Base-by-base conservation (phyloP, 169 alveolate genomes). In the Eimeria falciformis region DNA sequence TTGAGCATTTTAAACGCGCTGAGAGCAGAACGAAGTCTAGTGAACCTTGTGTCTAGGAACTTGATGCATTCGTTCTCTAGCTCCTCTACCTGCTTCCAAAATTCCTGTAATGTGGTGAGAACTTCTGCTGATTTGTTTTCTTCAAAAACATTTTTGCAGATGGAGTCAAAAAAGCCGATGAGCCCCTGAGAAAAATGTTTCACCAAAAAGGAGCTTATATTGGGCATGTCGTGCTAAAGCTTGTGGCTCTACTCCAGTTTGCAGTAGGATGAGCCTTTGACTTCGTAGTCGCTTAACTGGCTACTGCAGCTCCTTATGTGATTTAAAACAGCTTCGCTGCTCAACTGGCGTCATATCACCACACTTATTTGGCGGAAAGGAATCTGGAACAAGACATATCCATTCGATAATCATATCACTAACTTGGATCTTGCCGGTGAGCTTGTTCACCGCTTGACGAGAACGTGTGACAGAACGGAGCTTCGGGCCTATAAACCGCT, bases 1-100 rank as follows among this genome's bases (percentile, higher is more conserved):
- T 97, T 96, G 25, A 97, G 96, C 94, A 98, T 94, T 92, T 97
- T 98, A 95, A 97, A 98, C 27, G 99, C 99, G 43, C 99, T 98
- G 92, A 97, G 99, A 3, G 99, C 98, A 29, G 98, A 95, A 78
- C 97, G 97, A 27, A 98, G 96, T 75, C 96, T 91, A 50, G 96
- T 94, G 90, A 92, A 92, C n/a, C 75, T 58, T 1, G 94, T 91
- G 55, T 84, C 91, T 77, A 94, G 96, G 88, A 98, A 95, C 71
- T 79, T 91, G 55, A 96, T 96, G 29, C 98, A 97, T 79, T 97
- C 96, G 46, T 95, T 96, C 89, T 97, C 98, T 62, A 97, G 97
- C 46, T 94, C 95, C 14, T 91, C 95, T 92, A 95, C 96, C 65
- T 96, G 93, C 92, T 96, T 95, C 68, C 96, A 94, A 94, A 98